Evolutionary conservation across 2,329 filamentous ascomycete species (phyloP), one percentile per base, ranked within the genome.

Genomic region (Herpomyces periplanetae): DNA sequence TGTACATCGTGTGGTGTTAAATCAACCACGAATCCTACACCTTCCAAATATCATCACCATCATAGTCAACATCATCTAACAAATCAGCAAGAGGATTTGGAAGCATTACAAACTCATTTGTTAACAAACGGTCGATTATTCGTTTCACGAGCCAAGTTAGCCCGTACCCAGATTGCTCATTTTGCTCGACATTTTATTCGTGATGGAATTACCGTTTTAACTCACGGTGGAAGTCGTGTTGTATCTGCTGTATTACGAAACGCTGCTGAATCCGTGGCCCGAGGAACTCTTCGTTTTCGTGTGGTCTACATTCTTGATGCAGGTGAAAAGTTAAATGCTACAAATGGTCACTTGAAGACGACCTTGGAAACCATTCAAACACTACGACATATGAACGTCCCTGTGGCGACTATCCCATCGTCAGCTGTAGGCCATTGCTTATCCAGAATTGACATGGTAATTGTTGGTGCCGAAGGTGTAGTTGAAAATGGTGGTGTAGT

Each of bases 401-500:
- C 65, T 0, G 73, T 91, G 3, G 65, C 73, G 7, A 64, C 61
- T 1, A 68, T 91, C 16, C 50, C 56, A 3, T 56, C 64, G 20
- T 56, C 58, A 3, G 63, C 62, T 3, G 55, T 69, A 5, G 69
- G 66, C 13, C 73, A 84, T 34, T 57, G 63, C 16, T 52, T 91
- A 37, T 48, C 52, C 8, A 57, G 55, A 34, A 60, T 80, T 7
- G 55, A 69, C 25, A 51, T 52, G 34, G 47, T 56, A 8, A 54
- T 60, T 26, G 51, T 59, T 1, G 55, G 55, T 17, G 41, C 55
- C 1, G 75, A 91, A 37, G 73, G 71, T 15, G 69, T 91, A 8
- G 68, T 84, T 9, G 68, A 85, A 33, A 85, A 87, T 33, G 80
- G 80, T 19, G 75, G 75, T 14, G 63, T 91, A 28, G 66, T 96